Conservation (phyloP, 306 rosid species). For the Cucurbita ficifolia region DNA sequence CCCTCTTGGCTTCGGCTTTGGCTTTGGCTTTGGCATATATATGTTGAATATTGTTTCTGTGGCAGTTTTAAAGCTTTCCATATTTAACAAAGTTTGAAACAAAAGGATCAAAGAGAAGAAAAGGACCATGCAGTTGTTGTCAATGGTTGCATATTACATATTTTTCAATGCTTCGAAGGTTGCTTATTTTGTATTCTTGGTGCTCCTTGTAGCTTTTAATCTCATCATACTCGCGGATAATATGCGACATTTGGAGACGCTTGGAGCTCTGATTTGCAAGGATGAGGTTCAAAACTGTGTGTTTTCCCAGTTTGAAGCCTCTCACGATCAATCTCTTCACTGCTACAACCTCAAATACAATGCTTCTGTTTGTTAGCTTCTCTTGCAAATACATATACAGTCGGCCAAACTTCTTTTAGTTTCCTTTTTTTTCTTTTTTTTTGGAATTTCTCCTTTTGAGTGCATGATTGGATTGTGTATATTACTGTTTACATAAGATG, state of each 20-base stretch:
- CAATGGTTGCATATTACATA: constrained; percentile 17
- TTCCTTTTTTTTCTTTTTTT: neutral
- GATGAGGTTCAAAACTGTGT: neutral
- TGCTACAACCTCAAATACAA: neutral
- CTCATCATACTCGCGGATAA: neutral
- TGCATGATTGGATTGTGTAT: too few relatives aligned
- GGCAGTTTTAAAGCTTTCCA: neutral
- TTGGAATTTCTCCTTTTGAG: too few relatives aligned
- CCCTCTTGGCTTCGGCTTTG: neutral
- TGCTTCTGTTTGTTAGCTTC: neutral
- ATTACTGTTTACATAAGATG: too few relatives aligned
- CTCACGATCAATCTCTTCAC: neutral
- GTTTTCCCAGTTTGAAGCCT: neutral
- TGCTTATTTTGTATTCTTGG: constrained; percentile 1
- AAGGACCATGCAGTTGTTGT: constrained; percentile 1
- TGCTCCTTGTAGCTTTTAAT: constrained; percentile 3
- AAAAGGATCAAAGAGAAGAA: neutral
- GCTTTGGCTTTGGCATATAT: neutral
- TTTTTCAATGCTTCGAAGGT: constrained; percentile 26
- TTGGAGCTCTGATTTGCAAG: neutral
- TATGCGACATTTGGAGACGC: neutral
- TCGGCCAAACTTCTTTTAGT: too few relatives aligned
- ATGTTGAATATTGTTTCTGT: neutral
- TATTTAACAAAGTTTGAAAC: neutral
- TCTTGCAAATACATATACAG: neutral